These are phyloP conservation scores for Xerocomus nothofagi DNA, from an alignment of 1,284 basidiomycete genomes.

Conservation along the genomic window DNA sequence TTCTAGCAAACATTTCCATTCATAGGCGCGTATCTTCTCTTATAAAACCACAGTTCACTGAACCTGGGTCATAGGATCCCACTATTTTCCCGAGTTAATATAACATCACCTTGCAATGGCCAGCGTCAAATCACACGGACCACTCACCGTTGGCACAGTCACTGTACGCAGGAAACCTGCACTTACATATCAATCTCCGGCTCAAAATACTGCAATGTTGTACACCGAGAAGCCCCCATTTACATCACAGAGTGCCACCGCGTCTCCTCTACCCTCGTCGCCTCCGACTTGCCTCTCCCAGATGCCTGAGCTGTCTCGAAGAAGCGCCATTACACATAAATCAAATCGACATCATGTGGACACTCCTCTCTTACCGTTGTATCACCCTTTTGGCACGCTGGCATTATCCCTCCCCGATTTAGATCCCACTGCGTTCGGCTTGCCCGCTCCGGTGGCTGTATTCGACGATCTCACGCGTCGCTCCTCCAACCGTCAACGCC, in stretches of 20 bases:
- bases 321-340: slow-evolving; percentile 13
- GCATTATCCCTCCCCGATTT: slow-evolving; percentile 67
- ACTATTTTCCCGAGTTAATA: slow-evolving; percentile 9
- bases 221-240: slow-evolving; percentile 18
- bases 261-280: slow-evolving; percentile 8
- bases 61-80: slow-evolving; percentile 15
- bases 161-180: slow-evolving; percentile 48
- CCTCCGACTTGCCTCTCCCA: slow-evolving; percentile 17
- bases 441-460: slow-evolving; percentile 41
- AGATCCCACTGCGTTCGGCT: slow-evolving; percentile 56
- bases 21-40: slow-evolving; percentile 23
- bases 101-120: slow-evolving; percentile 20
- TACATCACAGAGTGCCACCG: slow-evolving; percentile 11
- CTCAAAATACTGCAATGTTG: slow-evolving; percentile 22
- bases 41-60: neutral
- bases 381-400: slow-evolving; percentile 64
- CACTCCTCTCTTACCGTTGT: slow-evolving; percentile 62
- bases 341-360: slow-evolving; percentile 30
- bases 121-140: slow-evolving; percentile 24
- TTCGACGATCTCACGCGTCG: slow-evolving; percentile 41
- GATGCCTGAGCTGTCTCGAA: slow-evolving; percentile 20
- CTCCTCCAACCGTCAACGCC: slow-evolving; percentile 48
- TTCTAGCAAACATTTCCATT: slow-evolving; percentile 12
- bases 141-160: slow-evolving; percentile 15
- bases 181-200: slow-evolving; percentile 53